These are phyloP conservation scores for Naganishia randhawae DNA, from an alignment of 768 basidiomycete species.

Conservation along the genomic window DNA sequence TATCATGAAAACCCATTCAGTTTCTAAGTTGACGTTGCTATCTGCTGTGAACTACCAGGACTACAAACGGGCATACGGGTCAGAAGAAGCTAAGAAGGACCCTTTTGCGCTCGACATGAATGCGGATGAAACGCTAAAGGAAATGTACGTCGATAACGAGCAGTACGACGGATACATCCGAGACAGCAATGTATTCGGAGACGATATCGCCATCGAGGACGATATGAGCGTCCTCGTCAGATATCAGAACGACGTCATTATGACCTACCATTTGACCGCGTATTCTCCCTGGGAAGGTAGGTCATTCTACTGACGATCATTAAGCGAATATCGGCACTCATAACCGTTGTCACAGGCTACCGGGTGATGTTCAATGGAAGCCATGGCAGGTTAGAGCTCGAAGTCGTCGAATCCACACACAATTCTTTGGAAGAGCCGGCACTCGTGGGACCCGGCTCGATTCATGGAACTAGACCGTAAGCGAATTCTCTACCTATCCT, in stretches of 20 bases:
- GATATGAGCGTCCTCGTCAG: slow-evolving; percentile 58
- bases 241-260: slow-evolving; percentile 56
- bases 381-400: slow-evolving; percentile 57
- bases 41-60: slow-evolving; percentile 27
- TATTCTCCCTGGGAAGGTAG: slow-evolving; percentile 52
- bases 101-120: slow-evolving; percentile 58
- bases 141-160: slow-evolving; percentile 56
- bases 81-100: slow-evolving; percentile 54
- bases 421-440: slow-evolving; percentile 34
- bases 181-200: slow-evolving; percentile 55
- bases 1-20: not conserved
- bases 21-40: not conserved
- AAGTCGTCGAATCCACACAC: slow-evolving; percentile 55
- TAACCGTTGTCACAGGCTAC: slow-evolving; percentile 50
- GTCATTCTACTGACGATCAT: not conserved
- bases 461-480: slow-evolving; percentile 38
- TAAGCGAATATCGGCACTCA: not conserved
- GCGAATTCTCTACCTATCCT: not conserved
- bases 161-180: slow-evolving; percentile 56
- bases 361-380: slow-evolving; percentile 56
- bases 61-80: slow-evolving; percentile 55
- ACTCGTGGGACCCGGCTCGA: slow-evolving; percentile 38
- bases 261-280: slow-evolving; percentile 58
- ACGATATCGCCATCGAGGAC: slow-evolving; percentile 56
- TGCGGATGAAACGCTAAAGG: slow-evolving; percentile 54